Evolutionary conservation across 257 asterid genomes (phyloP).

Genomic region (Verbascum thapsus): DNA sequence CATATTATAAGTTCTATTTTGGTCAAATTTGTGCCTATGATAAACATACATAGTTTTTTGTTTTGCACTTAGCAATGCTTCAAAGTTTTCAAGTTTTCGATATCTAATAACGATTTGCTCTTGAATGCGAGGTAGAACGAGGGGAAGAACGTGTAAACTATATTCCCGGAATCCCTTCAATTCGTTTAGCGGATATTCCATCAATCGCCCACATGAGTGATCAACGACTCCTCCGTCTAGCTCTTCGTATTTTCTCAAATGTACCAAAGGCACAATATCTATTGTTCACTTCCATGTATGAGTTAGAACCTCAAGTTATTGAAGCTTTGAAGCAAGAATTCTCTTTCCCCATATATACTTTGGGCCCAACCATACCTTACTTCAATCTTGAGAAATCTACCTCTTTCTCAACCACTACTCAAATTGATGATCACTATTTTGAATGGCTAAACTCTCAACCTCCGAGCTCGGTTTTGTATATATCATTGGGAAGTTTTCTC

Average conservation of each 20-base stretch:
- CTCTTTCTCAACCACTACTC: conserved; percentile 14
- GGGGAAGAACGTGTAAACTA: conserved; percentile 52
- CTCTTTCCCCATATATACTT: conserved; percentile 50
- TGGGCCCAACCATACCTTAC: conserved; percentile 73
- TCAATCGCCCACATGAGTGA: conserved; percentile 36
- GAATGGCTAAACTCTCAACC: conserved; percentile 74
- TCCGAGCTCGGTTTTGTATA: conserved; percentile 54
- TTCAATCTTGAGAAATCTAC: conserved; percentile 21
- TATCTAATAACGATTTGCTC: conserved; percentile 5
- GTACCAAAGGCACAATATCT: conserved; percentile 46
- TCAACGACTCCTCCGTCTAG: conserved; percentile 30
- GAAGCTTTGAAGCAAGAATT: conserved; percentile 45
- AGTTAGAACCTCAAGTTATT: conserved; percentile 51
- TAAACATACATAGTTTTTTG: too few species aligned
- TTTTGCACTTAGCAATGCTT: too few species aligned
- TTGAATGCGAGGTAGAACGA: conserved; percentile 37
- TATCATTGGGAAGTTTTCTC: conserved; percentile 71
- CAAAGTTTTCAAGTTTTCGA: too few species aligned
- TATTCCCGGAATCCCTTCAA: conserved; percentile 51
- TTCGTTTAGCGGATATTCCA: conserved; percentile 55
- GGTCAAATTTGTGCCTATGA: not conserved
- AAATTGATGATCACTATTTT: conserved; percentile 32
- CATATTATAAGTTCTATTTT: too few species aligned
- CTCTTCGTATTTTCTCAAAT: conserved; percentile 23
- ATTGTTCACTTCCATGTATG: conserved; percentile 45